These are phyloP conservation scores for Mucor sp. DNA, from an alignment of 371 early-diverging fungal genomes.

Conservation along the genomic window DNA sequence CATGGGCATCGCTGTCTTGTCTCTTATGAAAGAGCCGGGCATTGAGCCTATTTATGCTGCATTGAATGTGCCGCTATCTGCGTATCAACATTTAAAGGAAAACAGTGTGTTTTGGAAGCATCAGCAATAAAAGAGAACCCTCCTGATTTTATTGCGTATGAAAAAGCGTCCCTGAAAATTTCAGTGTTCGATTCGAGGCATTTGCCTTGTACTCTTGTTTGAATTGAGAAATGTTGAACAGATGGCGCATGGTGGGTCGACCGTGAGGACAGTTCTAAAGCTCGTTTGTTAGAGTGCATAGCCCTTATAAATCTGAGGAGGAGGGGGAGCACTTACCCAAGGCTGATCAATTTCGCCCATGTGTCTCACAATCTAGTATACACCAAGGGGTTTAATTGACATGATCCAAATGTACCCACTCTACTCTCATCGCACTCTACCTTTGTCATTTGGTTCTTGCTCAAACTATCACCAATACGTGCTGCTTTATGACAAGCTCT, in stretches of 20 bases:
- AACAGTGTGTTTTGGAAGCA: slow-evolving; percentile 29
- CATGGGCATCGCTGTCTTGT: slow-evolving; percentile 81
- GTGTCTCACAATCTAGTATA: slow-evolving; percentile 62
- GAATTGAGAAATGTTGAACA: slow-evolving; percentile 48
- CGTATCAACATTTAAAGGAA: slow-evolving; percentile 28
- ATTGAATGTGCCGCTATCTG: slow-evolving; percentile 57
- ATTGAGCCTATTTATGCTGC: slow-evolving; percentile 53
- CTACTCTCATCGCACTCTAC: slow-evolving; percentile 31
- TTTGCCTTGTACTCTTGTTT: background rate
- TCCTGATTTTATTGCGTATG: background rate
- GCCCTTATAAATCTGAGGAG: too few species aligned
- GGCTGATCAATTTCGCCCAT: slow-evolving; percentile 88
- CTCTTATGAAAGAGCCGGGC: slow-evolving; percentile 62
- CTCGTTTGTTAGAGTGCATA: too few species aligned
- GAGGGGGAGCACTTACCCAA: slow-evolving; percentile 63
- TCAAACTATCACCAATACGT: slow-evolving; percentile 83
- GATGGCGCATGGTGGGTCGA: slow-evolving; percentile 93
- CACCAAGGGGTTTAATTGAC: background rate
- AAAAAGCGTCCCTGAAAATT: slow-evolving; percentile 15
- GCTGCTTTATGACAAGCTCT: slow-evolving; percentile 77
- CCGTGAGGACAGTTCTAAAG: slow-evolving; percentile 97
- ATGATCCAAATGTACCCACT: background rate
- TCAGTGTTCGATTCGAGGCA: background rate
- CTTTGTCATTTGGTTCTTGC: slow-evolving; percentile 66
- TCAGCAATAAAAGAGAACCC: background rate